phyloP scores from a whole-genome alignment of 371 early-diverging fungal species.

The Smittium culicis region DNA sequence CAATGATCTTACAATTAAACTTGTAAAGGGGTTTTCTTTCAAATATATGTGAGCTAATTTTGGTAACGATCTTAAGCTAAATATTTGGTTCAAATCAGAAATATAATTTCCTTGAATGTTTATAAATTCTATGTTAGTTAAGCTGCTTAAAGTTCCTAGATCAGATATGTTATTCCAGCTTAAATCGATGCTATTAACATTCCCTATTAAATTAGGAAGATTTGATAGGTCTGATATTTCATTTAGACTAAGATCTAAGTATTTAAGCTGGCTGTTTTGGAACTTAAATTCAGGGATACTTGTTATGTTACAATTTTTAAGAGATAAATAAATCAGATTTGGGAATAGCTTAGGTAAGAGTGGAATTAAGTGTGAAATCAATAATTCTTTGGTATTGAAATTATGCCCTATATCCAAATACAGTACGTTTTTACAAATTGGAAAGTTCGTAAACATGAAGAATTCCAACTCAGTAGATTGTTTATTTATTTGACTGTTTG shows the following conservation, averaged over 20 bases:
- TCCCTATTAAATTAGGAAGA: neutral
- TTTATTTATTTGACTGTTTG: neutral
- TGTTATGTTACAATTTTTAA: neutral
- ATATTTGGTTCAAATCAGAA: neutral
- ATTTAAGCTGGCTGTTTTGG: neutral
- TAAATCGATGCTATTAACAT: neutral
- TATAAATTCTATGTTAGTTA: neutral
- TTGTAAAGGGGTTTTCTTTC: neutral
- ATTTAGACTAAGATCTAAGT: neutral
- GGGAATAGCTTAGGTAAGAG: neutral
- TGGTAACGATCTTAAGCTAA: neutral
- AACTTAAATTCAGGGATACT: neutral
- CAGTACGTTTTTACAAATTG: neutral
- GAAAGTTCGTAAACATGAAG: neutral
- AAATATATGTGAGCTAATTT: neutral
- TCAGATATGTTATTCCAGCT: neutral
- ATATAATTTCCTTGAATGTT: neutral
- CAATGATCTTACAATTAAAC: neutral
- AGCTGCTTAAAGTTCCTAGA: neutral
- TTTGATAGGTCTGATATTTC: neutral
- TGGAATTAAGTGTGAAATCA: neutral
- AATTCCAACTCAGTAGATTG: neutral
- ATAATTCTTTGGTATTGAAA: neutral
- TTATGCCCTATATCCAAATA: neutral
- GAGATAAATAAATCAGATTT: neutral